Evolutionary conservation across 495 filamentous ascomycete species (phyloP).

Genomic region (Usnea hakonensis): DNA sequence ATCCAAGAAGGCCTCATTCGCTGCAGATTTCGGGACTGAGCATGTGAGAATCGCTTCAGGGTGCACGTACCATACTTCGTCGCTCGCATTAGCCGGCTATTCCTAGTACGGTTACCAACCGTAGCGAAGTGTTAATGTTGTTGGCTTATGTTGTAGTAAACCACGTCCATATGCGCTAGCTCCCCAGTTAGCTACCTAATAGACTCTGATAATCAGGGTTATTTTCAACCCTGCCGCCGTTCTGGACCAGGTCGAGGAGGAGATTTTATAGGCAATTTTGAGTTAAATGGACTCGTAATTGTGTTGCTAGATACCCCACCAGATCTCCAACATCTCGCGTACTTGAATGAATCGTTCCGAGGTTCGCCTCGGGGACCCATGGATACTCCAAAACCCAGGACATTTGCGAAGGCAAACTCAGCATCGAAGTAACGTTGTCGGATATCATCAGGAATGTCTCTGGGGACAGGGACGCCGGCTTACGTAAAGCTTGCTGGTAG

Average conservation of each 20-base stretch:
- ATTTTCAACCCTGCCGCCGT: no score
- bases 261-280: no score
- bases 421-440: conserved; percentile 1
- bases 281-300: no score
- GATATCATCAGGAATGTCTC: neutral
- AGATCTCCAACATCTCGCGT: neutral
- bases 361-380: no score
- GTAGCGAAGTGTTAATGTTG: no score
- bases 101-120: no score
- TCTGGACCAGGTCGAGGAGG: no score
- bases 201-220: no score
- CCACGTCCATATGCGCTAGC: no score
- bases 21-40: neutral
- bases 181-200: no score
- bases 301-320: neutral
- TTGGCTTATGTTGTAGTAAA: no score
- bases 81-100: neutral
- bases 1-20: neutral
- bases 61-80: neutral
- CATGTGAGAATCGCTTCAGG: neutral
- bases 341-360: no score
- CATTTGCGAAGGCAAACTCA: neutral
- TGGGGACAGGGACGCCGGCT: neutral
- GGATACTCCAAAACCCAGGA: neutral
- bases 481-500: neutral